These are phyloP conservation scores for Zygoascus meyerae DNA, from an alignment of 1,139 yeast genomes.

Conservation along the genomic window DNA sequence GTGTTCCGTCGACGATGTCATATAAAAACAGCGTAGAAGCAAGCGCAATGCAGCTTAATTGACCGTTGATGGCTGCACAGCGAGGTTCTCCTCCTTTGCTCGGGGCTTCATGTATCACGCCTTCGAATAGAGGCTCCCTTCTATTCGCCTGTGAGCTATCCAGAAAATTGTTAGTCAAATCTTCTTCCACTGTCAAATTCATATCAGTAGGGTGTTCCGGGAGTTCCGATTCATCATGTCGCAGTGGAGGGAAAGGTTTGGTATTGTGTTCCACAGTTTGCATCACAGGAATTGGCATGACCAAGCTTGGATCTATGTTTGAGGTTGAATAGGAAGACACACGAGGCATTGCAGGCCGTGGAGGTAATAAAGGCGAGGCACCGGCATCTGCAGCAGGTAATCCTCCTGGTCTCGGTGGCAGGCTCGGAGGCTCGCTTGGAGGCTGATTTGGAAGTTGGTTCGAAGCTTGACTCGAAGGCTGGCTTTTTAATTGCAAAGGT, in stretches of 20 bases:
- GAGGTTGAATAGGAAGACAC: too few species aligned
- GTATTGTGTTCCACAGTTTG: not conserved
- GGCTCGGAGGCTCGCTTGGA: not conserved
- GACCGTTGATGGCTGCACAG: slow-evolving; percentile 26
- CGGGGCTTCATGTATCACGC: slow-evolving; percentile 26
- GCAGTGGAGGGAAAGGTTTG: too few species aligned
- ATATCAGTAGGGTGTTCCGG: not conserved
- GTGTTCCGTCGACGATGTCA: slow-evolving; percentile 26
- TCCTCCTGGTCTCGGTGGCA: slow-evolving; percentile 6
- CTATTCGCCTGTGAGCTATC: slow-evolving; percentile 35
- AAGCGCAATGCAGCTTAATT: slow-evolving; percentile 25
- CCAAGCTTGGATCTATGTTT: too few species aligned
- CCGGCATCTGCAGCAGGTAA: slow-evolving; percentile 9
- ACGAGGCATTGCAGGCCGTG: slow-evolving; percentile 17
- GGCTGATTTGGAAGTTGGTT: too few species aligned
- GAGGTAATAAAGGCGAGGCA: slow-evolving; percentile 17
- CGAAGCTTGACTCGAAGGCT: too few species aligned
- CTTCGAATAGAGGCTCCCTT: slow-evolving; percentile 30
- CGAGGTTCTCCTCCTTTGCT: slow-evolving; percentile 27
- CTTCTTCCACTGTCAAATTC: slow-evolving; percentile 7
- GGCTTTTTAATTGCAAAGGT: too few species aligned
- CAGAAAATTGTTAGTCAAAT: slow-evolving; percentile 21
- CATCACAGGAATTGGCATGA: not conserved
- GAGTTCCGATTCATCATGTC: too few species aligned
- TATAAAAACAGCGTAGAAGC: slow-evolving; percentile 24